phyloP scores from a whole-genome alignment of 495 filamentous ascomycete genomes.

The Bathelium albidoporum region DNA sequence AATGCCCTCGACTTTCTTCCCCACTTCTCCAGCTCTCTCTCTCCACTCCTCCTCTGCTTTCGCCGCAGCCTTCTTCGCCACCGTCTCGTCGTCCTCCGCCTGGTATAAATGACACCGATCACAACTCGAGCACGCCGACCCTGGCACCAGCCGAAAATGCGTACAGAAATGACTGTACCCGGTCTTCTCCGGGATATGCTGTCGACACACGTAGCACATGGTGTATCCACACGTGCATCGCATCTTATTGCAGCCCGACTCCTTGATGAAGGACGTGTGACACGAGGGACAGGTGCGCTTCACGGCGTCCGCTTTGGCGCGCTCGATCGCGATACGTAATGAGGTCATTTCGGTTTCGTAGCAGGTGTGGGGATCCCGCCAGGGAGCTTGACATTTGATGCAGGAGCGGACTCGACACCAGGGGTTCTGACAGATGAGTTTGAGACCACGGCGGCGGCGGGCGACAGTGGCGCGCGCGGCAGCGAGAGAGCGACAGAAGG shows the following conservation, averaged over 20 bases:
- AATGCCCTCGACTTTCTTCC: constrained; percentile 10
- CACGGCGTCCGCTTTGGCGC: constrained; percentile 81
- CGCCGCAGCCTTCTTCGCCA: constrained; percentile 62
- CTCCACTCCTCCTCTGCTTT: constrained; percentile 77
- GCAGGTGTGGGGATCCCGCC: constrained; percentile 59
- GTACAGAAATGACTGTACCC: constrained; percentile 91
- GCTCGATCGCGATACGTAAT: constrained; percentile 77
- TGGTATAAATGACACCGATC: constrained; percentile 84
- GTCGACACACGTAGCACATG: constrained; percentile 90
- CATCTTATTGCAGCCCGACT: constrained; percentile 88
- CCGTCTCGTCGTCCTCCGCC: constrained; percentile 70
- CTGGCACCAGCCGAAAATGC: constrained; percentile 75
- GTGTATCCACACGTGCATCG: constrained; percentile 96
- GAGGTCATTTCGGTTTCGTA: constrained; percentile 54
- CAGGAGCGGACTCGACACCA: constrained; percentile 62
- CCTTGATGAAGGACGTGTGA: constrained; percentile 82
- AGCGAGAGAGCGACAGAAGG: constrained; percentile 12
- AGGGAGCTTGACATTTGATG: constrained; percentile 56
- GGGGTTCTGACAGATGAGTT: constrained; percentile 62
- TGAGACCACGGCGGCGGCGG: constrained; percentile 53
- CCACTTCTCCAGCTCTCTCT: constrained; percentile 45
- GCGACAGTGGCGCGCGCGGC: constrained; percentile 43
- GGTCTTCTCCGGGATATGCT: constrained; percentile 41
- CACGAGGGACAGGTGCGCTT: constrained; percentile 93
- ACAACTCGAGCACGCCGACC: constrained; percentile 64